Conservation (phyloP, 2,329 filamentous ascomycete genomes). For the Chalara sp. region DNA sequence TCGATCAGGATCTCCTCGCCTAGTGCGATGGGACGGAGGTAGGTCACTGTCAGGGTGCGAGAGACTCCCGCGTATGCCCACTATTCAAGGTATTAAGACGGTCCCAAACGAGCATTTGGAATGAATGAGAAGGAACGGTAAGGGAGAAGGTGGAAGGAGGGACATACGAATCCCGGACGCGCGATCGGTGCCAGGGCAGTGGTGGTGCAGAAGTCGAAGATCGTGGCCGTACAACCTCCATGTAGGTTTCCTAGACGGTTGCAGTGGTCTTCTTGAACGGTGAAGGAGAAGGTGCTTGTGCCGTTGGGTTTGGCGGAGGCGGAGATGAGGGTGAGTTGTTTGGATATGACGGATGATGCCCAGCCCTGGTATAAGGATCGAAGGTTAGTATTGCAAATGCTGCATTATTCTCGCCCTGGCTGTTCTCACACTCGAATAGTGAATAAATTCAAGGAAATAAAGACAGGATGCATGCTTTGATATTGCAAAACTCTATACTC, state of each 20-base stretch:
- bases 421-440: too few species aligned
- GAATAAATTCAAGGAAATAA: too few species aligned
- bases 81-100: background rate
- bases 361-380: slow-evolving; percentile 17
- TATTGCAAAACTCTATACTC: too few species aligned
- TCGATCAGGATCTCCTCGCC: slow-evolving; percentile 50
- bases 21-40: slow-evolving; percentile 54
- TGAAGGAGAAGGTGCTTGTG: slow-evolving; percentile 34
- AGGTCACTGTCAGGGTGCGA: slow-evolving; percentile 60
- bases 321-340: slow-evolving; percentile 15
- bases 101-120: background rate
- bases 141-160: background rate
- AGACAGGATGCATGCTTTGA: too few species aligned
- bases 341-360: slow-evolving; percentile 14
- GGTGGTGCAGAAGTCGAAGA: slow-evolving; percentile 63
- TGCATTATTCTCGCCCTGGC: too few species aligned
- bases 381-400: too few species aligned
- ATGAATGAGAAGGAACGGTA: background rate
- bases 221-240: slow-evolving; percentile 55
- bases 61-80: slow-evolving; percentile 59
- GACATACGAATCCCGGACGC: slow-evolving; percentile 41
- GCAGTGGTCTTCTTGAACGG: slow-evolving; percentile 42
- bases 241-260: slow-evolving; percentile 51
- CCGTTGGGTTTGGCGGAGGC: slow-evolving; percentile 17
- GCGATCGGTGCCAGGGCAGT: slow-evolving; percentile 49